These are phyloP conservation scores for Quercus dentata DNA, from an alignment of 306 rosid species.

Conservation along the genomic window DNA sequence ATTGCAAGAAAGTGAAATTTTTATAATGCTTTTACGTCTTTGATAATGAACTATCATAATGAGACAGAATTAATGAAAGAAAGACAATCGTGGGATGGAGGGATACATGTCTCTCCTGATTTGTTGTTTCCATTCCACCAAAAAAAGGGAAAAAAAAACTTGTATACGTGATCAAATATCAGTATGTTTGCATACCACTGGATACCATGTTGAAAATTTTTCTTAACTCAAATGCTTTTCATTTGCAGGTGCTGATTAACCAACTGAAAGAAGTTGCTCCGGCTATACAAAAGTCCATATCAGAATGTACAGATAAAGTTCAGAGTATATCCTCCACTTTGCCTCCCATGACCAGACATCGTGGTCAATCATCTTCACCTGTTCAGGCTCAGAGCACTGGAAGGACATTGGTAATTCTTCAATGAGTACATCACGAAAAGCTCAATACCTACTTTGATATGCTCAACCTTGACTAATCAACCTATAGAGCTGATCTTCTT, in stretches of 20 bases:
- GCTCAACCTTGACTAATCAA: not conserved
- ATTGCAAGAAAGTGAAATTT: not conserved
- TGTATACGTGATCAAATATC: not conserved
- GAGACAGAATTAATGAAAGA: not conserved
- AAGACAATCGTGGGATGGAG: not conserved
- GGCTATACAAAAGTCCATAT: slow-evolving; percentile 81
- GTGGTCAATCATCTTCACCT: slow-evolving; percentile 63
- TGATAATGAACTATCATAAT: not conserved
- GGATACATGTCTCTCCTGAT: not conserved
- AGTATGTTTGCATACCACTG: not conserved
- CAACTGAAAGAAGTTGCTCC: slow-evolving; percentile 99
- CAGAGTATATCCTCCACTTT: slow-evolving; percentile 66
- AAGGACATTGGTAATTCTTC: slow-evolving; percentile 62
- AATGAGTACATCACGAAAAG: not conserved
- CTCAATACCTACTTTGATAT: slow-evolving; percentile 13
- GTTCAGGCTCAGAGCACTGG: slow-evolving; percentile 73
- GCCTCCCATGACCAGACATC: slow-evolving; percentile 65
- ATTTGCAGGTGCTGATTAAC: slow-evolving; percentile 80
- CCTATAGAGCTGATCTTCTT: slow-evolving; percentile 5
- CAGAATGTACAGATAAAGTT: slow-evolving; percentile 94
- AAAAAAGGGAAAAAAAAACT: not conserved
- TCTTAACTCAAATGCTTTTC: slow-evolving; percentile 17
- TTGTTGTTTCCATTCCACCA: not conserved
- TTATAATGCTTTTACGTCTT: not conserved
- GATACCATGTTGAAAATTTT: slow-evolving; percentile 11